These are phyloP conservation scores for Annulohypoxylon nitens DNA, from an alignment of 495 filamentous ascomycete genomes.

Conservation along the genomic window DNA sequence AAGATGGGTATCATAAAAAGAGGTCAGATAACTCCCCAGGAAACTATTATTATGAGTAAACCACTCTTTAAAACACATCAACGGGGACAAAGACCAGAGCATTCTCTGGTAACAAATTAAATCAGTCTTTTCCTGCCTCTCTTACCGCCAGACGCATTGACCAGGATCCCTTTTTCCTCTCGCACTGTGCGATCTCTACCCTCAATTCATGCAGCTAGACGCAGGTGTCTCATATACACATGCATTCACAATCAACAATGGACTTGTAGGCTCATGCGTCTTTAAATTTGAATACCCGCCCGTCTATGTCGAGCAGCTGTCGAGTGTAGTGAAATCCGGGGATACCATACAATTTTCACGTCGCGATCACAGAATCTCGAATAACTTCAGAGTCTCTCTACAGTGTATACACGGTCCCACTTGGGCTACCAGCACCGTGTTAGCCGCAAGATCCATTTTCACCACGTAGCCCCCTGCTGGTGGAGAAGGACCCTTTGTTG, in stretches of 20 bases:
- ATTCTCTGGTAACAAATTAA: constrained; percentile 20
- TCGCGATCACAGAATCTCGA: not conserved
- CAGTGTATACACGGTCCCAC: constrained; percentile 3
- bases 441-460: constrained; percentile 12
- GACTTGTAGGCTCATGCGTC: not conserved
- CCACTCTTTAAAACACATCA: constrained; percentile 6
- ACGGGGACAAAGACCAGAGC: not conserved
- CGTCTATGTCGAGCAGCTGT: not conserved
- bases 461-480: constrained; percentile 17
- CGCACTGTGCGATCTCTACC: not conserved
- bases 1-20: not conserved
- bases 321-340: not conserved
- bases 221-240: constrained; percentile 2
- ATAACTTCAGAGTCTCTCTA: not conserved
- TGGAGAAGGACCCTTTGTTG: not conserved
- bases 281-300: not conserved
- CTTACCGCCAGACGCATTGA: constrained; percentile 42
- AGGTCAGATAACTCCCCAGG: not conserved
- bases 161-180: constrained; percentile 5
- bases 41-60: constrained; percentile 23
- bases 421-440: constrained; percentile 4
- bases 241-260: constrained; percentile 5
- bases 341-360: not conserved
- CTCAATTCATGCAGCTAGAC: constrained; percentile 5
- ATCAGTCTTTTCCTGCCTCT: constrained; percentile 10